Conservation (phyloP, 441 rosid species). For the Pelargonium fulgidum region DNA sequence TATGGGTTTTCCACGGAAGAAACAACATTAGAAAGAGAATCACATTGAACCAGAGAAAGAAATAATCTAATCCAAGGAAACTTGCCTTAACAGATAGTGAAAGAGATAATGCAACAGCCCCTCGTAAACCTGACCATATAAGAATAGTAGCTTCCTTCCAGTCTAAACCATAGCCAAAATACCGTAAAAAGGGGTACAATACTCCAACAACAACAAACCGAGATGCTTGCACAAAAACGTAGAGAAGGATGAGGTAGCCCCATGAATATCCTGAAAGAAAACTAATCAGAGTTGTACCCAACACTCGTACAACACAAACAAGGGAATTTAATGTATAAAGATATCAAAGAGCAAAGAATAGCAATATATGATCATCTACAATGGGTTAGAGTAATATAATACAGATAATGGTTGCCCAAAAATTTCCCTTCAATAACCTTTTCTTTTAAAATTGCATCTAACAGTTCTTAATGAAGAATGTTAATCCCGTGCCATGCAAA, state of each 20-base stretch:
- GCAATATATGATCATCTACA: not conserved
- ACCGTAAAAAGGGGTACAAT: conserved; percentile 52
- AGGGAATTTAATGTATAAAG: not conserved
- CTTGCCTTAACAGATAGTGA: conserved; percentile 88
- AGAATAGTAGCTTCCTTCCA: conserved; percentile 85
- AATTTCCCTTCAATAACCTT: not conserved
- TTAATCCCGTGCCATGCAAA: not conserved
- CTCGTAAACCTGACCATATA: conserved; percentile 87
- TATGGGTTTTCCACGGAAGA: not conserved
- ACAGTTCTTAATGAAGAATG: too few species aligned
- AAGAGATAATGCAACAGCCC: conserved; percentile 87
- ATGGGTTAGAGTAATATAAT: not conserved
- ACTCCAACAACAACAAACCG: conserved; percentile 63
- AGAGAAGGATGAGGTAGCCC: conserved; percentile 75
- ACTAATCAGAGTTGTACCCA: not conserved
- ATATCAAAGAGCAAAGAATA: not conserved
- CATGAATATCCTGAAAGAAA: conserved; percentile 54
- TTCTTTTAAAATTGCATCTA: not conserved
- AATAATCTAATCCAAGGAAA: conserved; percentile 16
- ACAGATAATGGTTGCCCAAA: not conserved
- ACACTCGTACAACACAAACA: not conserved
- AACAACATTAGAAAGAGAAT: conserved; percentile 1
- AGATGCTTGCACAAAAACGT: conserved; percentile 55
- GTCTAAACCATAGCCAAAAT: conserved; percentile 85
- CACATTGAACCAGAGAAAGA: not conserved